Base-by-base conservation (phyloP, 2,329 filamentous ascomycete genomes). In the Orbilia oligospora region DNA sequence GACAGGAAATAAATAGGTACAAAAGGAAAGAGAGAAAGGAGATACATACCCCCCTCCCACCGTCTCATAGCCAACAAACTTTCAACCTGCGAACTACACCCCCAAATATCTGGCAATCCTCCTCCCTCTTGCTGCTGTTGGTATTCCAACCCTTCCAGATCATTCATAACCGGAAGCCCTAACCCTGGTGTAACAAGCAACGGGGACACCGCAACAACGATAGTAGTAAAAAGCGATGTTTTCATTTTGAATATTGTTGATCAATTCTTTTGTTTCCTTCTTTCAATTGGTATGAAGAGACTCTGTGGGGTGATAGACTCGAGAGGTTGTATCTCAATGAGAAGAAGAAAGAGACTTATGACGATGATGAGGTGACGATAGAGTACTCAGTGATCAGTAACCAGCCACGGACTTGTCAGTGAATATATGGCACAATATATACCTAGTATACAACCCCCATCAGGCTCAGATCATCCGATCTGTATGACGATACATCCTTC, bases 81-180 rank as follows among this genome's bases (percentile, higher is more conserved):
- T 24, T 78, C 75, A 58, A 78, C 24, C 41, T 72, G 20, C 12
- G 61, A 68, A 46, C 68, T 69, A 48, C 75, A 78, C 2, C 38
- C 20, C 5, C 30, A 6, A 41, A 78, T 64, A 49, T 72, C 33
- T 1, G 30, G 27, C 24, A 30, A 30, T 55, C 24, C 38, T 5
- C 38, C 30, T 2, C 8, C 53, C 5, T 10, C 18, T 61, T 3
- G 9, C 30, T n/a, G 30, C 20, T 3, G 48, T 24, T 14, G 2
- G 14, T 24, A 5, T 20, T 24, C 20, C 16, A 38, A 20, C 3
- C 30, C 5, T 12, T 18, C 36, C 20, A 20, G 3, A 41, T 18
- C 14, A 22, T 18, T 27, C 20, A 18, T 24, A 33, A 48, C 49
- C 24, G 75, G 75, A 22, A 65, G n/a, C 12, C 61, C 64, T 18